Base-by-base conservation (phyloP, 2,329 filamentous ascomycete species). In the Parafenestella ontariensis region DNA sequence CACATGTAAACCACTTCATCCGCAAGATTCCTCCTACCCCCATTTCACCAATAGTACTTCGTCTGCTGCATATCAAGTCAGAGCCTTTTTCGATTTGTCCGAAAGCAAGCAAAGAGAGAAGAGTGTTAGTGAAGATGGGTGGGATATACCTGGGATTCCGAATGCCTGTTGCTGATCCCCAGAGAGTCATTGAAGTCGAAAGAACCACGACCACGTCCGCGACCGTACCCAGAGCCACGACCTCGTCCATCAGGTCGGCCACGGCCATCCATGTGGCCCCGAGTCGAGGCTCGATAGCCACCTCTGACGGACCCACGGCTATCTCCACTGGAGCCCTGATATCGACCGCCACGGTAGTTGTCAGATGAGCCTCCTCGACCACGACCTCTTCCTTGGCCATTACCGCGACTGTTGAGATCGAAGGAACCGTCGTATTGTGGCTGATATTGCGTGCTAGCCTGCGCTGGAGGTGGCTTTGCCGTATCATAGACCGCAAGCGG, bases 401-500 rank as follows among this genome's bases (percentile, higher is more conserved):
- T 51, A 20, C 23, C 33, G n/a, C n/a, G n/a, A 18, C 39, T 43
- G 18, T n/a, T 18, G 13, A 23, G 10, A 28, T 45, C 31, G 20
- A 21, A 24, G 2, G 24, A 2, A 9, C 42, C 49, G 3, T 56
- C 52, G 17, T 56, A 46, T 33, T 49, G 56, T 5, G 46, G 42
- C 1, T 44, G n/a, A 13, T 20, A 4, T 9, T 28, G 42, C 3
- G n/a, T 2, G 17, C 7, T 33, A 5, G 13, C 17, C 23, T 55
- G 46, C 9, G n/a, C n/a, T 43, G 26, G 21, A 15, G 31, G 2
- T 6, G 45, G 36, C 3, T 45, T 52, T 18, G 60, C 18, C 15
- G 21, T 39, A 10, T 52, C 46, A 11, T 36, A 61, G 9, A 60
- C 18, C 2, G 53, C 49, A 34, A 69, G 62, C 5, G 60, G 62